Evolutionary conservation across 805 yeast species (phyloP).

Genomic region (Nematodospora valgi): DNA sequence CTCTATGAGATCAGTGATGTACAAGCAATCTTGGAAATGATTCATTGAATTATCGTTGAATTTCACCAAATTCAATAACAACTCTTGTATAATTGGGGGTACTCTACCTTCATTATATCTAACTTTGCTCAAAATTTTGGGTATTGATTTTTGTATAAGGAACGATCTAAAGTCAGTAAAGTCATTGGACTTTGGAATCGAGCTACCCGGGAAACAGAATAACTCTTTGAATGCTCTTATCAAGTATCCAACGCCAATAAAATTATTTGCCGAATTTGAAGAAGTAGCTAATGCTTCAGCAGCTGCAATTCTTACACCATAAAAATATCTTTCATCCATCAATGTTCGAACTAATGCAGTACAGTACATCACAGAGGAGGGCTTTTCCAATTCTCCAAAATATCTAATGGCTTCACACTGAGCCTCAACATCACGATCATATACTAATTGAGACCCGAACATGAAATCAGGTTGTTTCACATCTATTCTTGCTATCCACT

Average conservation of each 20-base stretch:
- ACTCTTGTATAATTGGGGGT: constrained; percentile 53
- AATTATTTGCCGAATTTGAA: constrained; percentile 59
- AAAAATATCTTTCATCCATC: constrained; percentile 80
- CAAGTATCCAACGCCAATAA: constrained; percentile 70
- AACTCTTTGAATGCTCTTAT: constrained; percentile 63
- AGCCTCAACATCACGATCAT: constrained; percentile 95
- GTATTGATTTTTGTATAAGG: constrained; percentile 68
- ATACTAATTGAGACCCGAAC: constrained; percentile 90
- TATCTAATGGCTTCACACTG: constrained; percentile 79
- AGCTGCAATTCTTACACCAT: constrained; percentile 86
- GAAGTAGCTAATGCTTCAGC: constrained; percentile 71
- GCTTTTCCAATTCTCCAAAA: constrained; percentile 60
- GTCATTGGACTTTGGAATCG: constrained; percentile 76
- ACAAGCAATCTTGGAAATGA: constrained; percentile 68
- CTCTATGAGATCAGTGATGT: constrained; percentile 54
- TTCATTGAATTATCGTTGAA: constrained; percentile 86
- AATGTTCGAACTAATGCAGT: constrained; percentile 75
- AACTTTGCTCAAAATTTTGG: constrained; percentile 56
- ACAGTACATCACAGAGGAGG: constrained; percentile 64
- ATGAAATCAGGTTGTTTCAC: constrained; percentile 91
- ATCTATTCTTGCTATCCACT: constrained; percentile 84
- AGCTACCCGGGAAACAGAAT: constrained; percentile 64
- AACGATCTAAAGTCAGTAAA: constrained; percentile 69
- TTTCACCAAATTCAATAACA: constrained; percentile 67
- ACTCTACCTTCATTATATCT: constrained; percentile 61